Conservation (phyloP, 179 eudicot genomes). For the Beta corolliflora region DNA sequence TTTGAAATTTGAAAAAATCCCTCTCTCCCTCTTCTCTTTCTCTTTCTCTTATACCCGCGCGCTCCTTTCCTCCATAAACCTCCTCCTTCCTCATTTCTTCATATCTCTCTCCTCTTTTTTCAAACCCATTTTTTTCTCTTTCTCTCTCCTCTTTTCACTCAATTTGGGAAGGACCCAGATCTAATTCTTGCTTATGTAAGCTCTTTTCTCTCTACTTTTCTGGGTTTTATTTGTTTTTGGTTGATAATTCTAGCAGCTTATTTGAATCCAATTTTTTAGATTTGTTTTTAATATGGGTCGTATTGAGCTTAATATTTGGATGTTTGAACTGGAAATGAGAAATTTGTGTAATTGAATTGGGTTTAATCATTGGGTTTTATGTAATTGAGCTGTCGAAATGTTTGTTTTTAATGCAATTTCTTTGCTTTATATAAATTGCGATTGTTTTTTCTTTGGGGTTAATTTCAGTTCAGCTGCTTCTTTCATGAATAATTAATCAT, state of each 20-base stretch:
- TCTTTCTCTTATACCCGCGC: constrained; percentile 27
- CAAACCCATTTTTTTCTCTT: not conserved
- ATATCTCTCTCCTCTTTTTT: not conserved
- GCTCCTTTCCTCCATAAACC: not conserved
- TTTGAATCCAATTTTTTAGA: not conserved
- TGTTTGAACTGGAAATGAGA: not conserved
- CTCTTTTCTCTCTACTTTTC: not conserved
- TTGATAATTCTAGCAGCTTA: not conserved
- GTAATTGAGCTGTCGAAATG: constrained; percentile 8
- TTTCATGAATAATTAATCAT: too few relatives aligned
- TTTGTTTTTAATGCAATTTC: not conserved
- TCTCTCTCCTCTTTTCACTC: not conserved
- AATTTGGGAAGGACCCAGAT: not conserved
- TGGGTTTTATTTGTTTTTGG: not conserved
- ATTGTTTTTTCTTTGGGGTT: not conserved
- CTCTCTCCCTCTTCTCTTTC: constrained; percentile 14
- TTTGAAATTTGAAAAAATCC: constrained; percentile 28
- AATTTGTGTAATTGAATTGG: not conserved
- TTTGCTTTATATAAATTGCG: not conserved
- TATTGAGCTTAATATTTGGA: not conserved
- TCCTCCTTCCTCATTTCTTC: not conserved
- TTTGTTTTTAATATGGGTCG: not conserved
- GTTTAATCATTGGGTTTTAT: not conserved
- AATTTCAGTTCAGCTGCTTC: too few relatives aligned
- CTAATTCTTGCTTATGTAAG: constrained; percentile 14